Evolutionary conservation across 2,329 filamentous ascomycete genomes (phyloP).

Genomic region (Calonectria naviculata): DNA sequence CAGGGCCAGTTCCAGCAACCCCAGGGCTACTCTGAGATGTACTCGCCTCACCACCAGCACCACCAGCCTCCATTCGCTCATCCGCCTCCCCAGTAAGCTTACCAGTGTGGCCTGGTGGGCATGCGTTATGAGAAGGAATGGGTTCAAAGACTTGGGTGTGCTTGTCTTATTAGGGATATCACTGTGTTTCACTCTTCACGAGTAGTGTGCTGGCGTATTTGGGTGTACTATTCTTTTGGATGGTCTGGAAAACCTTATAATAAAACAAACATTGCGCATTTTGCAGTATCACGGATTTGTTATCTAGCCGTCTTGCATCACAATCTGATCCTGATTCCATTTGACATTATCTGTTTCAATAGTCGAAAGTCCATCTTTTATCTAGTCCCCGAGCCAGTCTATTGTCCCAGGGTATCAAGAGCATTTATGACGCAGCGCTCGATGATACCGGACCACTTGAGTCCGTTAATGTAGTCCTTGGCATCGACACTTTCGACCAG

Average conservation of each 20-base stretch:
- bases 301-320: background rate
- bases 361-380: background rate
- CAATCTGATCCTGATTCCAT: background rate
- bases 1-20: background rate
- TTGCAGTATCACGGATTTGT: background rate
- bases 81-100: background rate
- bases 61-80: background rate
- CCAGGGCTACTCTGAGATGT: background rate
- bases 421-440: slow-evolving; percentile 61
- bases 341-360: background rate
- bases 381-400: background rate
- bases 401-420: slow-evolving; percentile 50
- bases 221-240: background rate
- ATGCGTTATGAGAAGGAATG: background rate
- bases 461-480: slow-evolving; percentile 67
- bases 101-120: background rate
- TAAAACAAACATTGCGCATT: background rate
- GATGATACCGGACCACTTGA: slow-evolving; percentile 71
- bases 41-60: background rate
- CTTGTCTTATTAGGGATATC: background rate
- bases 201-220: background rate
- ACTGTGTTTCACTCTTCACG: background rate
- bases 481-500: slow-evolving; percentile 71
- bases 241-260: background rate
- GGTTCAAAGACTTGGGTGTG: background rate